Conservation (phyloP, 2,329 filamentous ascomycete genomes). For the Cladophialophora carrionii region DNA sequence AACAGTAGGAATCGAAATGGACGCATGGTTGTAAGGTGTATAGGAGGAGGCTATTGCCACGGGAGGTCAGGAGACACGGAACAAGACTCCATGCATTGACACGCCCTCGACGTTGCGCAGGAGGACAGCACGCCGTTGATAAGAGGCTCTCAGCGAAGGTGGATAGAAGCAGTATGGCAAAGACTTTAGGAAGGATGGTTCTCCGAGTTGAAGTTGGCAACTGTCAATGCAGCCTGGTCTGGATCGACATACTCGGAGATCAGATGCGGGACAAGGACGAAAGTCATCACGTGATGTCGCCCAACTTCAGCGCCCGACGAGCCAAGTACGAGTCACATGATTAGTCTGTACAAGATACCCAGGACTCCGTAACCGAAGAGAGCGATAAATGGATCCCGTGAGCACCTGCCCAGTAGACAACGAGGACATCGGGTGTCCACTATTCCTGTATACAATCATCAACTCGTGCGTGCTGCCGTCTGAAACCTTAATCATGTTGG, state of each 20-base stretch:
- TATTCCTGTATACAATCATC: not conserved
- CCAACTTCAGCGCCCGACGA: not conserved
- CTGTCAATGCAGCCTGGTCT: slow-evolving; percentile 12
- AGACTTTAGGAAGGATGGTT: not conserved
- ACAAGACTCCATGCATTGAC: slow-evolving; percentile 26
- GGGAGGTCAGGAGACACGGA: slow-evolving; percentile 18
- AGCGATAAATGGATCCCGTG: no score
- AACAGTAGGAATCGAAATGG: slow-evolving; percentile 53
- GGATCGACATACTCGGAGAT: not conserved
- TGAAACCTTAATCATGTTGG: not conserved
- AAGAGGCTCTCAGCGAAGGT: slow-evolving; percentile 9
- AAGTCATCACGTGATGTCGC: not conserved
- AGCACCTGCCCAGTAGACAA: not conserved
- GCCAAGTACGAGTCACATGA: no score
- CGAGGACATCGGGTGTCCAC: not conserved
- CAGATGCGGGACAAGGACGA: slow-evolving; percentile 4
- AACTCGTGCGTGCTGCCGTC: not conserved
- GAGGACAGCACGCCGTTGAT: slow-evolving; percentile 7
- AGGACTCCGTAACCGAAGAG: not conserved
- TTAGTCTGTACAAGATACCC: no score
- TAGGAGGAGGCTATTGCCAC: slow-evolving; percentile 9
- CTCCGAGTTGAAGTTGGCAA: slow-evolving; percentile 9
- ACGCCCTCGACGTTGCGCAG: not conserved
- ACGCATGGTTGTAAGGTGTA: slow-evolving; percentile 46
- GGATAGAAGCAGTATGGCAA: slow-evolving; percentile 1